Evolutionary conservation across 768 basidiomycete genomes (phyloP).

Genomic region (Russula emetica): DNA sequence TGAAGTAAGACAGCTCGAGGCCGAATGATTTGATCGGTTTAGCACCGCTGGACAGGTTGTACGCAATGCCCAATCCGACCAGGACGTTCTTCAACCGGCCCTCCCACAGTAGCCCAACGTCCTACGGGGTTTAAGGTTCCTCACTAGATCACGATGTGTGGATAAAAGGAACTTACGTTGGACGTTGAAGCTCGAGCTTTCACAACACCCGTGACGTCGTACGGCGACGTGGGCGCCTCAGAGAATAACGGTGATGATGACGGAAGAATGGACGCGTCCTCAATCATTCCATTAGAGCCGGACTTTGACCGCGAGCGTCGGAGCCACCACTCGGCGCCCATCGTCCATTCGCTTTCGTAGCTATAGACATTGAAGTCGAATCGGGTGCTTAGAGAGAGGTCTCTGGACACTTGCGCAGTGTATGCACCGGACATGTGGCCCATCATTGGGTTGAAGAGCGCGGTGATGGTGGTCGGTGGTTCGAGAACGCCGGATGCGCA

Average conservation of each 20-base stretch:
- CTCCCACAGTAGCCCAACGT: conserved; percentile 90
- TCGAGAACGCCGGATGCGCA: conserved; percentile 43
- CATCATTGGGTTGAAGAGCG: conserved; percentile 93
- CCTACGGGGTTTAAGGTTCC: conserved; percentile 42
- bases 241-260: conserved; percentile 22
- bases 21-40: conserved; percentile 88
- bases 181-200: conserved; percentile 89
- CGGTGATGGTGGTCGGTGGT: conserved; percentile 92
- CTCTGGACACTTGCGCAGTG: conserved; percentile 78
- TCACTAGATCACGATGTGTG: background rate
- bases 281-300: conserved; percentile 28
- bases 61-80: conserved; percentile 86
- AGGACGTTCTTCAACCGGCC: conserved; percentile 86
- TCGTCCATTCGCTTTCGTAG: conserved; percentile 93
- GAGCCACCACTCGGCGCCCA: conserved; percentile 97
- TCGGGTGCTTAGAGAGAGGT: conserved; percentile 80
- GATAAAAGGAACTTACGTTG: conserved; percentile 52
- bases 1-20: conserved; percentile 91
- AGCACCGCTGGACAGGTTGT: conserved; percentile 77
- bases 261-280: conserved; percentile 29
- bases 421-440: conserved; percentile 92
- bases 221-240: conserved; percentile 27
- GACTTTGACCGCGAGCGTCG: conserved; percentile 46
- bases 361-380: conserved; percentile 98
- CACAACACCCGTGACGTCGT: conserved; percentile 71